Base-by-base conservation (phyloP, 2,329 filamentous ascomycete species). In the Diaporthe aspalathi region DNA sequence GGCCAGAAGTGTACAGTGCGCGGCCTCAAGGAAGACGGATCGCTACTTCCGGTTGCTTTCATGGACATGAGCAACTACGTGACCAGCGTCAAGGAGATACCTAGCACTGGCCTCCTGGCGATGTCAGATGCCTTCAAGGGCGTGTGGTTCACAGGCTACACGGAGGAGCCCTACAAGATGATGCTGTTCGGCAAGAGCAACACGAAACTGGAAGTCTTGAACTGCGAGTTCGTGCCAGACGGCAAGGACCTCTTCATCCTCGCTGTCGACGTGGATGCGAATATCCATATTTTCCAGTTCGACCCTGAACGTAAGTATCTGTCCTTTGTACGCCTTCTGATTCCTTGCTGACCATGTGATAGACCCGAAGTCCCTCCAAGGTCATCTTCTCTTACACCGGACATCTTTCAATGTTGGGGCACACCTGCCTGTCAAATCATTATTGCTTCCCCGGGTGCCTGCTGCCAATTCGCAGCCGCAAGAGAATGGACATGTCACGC, bases 51-150 rank as follows among this genome's bases (percentile, higher is more conserved):
- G 0, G 95, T 99, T 4, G 96, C 96, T 0, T 99, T 99, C 79
- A 93, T 99, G 87, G 96, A 99, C 78, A 97, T 98, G 91, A 96
- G 94, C 82, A 97, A 93, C 81, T 96, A 97, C 77, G 94, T 97
- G 16, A 93, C 91, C 2, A 90, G 92, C n/a, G 88, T 94, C 68
- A 96, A 95, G 78, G 93, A 94, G 76, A 86, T 99, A 22, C 90
- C 91, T 4, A 90, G 92, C 1, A 97, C 94, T 0, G 95, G 95
- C 0, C 86, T 99, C 79, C 94, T 93, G 77, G 86, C 97, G 14
- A 91, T 98, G 83, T 93, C 93, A 0, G 96, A 99, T 82, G 93
- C 93, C 0, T 91, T 96, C 79, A 97, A 97, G 83, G 96, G 96
- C 0, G 86, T 98, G 2, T 98, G 96, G 94, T 97, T 99, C 76